Evolutionary conservation across 208 protist species (phyloP).

Genomic region (Paratrypanosoma confusum): DNA sequence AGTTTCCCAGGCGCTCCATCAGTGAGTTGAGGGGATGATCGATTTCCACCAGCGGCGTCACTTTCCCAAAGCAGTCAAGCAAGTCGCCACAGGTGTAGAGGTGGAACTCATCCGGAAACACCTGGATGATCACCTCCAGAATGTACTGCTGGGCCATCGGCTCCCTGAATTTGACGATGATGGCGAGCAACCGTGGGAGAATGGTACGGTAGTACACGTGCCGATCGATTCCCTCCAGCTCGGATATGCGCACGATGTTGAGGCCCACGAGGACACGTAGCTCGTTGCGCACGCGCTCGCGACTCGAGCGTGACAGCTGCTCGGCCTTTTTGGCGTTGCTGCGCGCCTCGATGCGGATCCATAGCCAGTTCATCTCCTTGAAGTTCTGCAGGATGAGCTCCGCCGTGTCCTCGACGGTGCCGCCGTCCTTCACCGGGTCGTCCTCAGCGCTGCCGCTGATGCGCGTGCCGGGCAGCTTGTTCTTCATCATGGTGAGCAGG

Average conservation of each 20-base stretch:
- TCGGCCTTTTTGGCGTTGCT: slow-evolving; percentile 11
- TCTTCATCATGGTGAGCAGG: slow-evolving; percentile 92
- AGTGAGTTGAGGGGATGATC: slow-evolving; percentile 71
- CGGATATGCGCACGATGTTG: slow-evolving; percentile 94
- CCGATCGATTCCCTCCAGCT: slow-evolving; percentile 92
- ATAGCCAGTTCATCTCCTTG: slow-evolving; percentile 98
- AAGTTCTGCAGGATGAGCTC: slow-evolving; percentile 97
- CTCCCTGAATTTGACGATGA: slow-evolving; percentile 93
- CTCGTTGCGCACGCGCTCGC: slow-evolving; percentile 88
- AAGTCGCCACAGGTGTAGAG: slow-evolving; percentile 88
- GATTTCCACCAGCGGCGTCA: slow-evolving; percentile 86
- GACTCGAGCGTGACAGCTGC: slow-evolving; percentile 9
- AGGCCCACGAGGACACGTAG: slow-evolving; percentile 95
- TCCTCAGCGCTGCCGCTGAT: slow-evolving; percentile 13
- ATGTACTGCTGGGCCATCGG: slow-evolving; percentile 97
- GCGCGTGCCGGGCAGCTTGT: slow-evolving; percentile 93
- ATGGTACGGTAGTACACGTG: slow-evolving; percentile 82
- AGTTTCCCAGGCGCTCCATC: slow-evolving; percentile 86
- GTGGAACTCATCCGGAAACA: slow-evolving; percentile 98
- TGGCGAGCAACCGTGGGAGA: slow-evolving; percentile 78
- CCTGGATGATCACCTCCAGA: slow-evolving; percentile 96
- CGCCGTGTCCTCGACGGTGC: slow-evolving; percentile 86
- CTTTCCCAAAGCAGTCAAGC: slow-evolving; percentile 42
- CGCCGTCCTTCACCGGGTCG: slow-evolving; percentile 28
- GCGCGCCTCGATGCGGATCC: slow-evolving; percentile 97